Evolutionary conservation across 345 rosid genomes (phyloP).

Genomic region (Kandelia obovata): DNA sequence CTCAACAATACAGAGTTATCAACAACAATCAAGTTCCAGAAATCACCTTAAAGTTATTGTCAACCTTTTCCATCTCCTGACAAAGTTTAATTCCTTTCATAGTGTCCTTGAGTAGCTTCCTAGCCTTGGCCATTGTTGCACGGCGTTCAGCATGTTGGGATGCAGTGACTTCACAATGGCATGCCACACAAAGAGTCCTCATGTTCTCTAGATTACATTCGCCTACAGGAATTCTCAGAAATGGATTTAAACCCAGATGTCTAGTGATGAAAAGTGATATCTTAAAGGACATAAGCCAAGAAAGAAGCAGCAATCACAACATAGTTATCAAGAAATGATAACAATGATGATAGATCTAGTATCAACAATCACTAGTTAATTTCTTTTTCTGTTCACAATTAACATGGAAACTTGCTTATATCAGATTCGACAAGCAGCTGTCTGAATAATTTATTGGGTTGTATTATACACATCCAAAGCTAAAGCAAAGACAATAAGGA

Average conservation of each 20-base stretch:
- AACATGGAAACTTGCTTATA: too few species aligned
- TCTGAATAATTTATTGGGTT: too few species aligned
- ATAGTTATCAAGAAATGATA: neutral
- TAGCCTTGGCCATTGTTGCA: conserved; percentile 47
- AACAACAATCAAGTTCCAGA: neutral
- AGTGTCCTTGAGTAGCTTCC: conserved; percentile 54
- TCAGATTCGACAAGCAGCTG: too few species aligned
- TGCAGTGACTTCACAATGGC: conserved; percentile 75
- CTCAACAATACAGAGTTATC: too few species aligned
- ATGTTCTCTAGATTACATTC: conserved; percentile 90
- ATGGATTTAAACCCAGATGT: neutral
- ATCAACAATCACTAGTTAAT: too few species aligned
- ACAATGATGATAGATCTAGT: too few species aligned
- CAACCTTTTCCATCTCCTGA: conserved; percentile 19
- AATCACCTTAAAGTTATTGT: conserved; percentile 33
- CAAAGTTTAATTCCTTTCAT: conserved; percentile 39
- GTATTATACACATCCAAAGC: too few species aligned
- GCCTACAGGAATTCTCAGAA: conserved; percentile 38
- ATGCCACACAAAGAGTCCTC: conserved; percentile 92
- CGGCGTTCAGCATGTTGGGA: conserved; percentile 66
- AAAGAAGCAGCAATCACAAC: neutral
- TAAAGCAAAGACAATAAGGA: too few species aligned
- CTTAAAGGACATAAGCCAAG: neutral
- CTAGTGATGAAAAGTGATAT: too few species aligned
- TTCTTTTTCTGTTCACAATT: too few species aligned